Evolutionary conservation across 2,329 filamentous ascomycete species (phyloP), one percentile per base, ranked within the genome.

Genomic region (Onygenales sp.): DNA sequence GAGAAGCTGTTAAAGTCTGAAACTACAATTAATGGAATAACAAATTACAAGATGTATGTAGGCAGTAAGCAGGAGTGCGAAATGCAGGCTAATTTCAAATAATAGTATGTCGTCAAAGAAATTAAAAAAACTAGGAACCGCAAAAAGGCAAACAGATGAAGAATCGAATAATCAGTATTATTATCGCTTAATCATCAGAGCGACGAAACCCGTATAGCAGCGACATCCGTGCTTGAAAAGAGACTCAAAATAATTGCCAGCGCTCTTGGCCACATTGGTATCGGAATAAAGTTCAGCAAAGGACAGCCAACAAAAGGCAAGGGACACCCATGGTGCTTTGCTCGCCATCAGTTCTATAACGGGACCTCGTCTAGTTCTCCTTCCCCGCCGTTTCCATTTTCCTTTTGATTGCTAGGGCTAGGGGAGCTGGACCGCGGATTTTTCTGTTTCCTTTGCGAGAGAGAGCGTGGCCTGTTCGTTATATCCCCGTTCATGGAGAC

Each of bases 301-400:
- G 21, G 21, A 27, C 3, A 27, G 21, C 1, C 21, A 44, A 44
- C 10, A 9, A 10, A 11, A 3, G 11, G 9, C 14, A 44, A 44
- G 21, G 1, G n/a, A 44, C 1, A 27, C 10, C 42, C 21, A 9
- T 0, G n/a, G 5, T 44, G 14, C 7, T 10, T 17, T 35, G 39
- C n/a, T 42, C 43, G 11, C 33, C 10, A 11, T 17, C 36, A 46
- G 41, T 7, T 13, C 50, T 54, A 61, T n/a, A 61, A 50, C 8
- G 60, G 59, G 31, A 61, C 59, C 51, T 61, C 60, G 55, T 59
- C 55, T 14, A 61, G 54, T 35, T 61, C 58, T 17, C 57, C 59
- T 42, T 54, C 51, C 6, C 53, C 53, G n/a, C 32, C 50, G 7
- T 14, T 10, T 11, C 32, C 50, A 17, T 52, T 52, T 33, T 32